Conservation (phyloP, 2,329 filamentous ascomycete genomes). For the Phialemonium atrogriseum region DNA sequence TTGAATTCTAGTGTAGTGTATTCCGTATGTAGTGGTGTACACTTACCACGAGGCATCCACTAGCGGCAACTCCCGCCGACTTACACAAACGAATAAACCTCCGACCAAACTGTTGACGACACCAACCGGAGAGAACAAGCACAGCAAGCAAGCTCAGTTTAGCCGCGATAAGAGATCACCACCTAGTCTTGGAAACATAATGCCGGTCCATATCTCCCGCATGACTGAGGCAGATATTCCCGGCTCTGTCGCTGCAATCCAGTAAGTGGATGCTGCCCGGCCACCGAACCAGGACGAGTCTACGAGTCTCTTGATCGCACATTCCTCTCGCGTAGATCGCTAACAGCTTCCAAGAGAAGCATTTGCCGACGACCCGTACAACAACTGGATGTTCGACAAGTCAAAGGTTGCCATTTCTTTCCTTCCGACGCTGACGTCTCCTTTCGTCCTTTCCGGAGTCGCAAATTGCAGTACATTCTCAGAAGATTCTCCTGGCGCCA, state of each 20-base stretch:
- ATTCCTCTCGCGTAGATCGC: background rate
- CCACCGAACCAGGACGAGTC: background rate
- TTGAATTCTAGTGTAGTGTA: no score
- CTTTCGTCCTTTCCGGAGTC: background rate
- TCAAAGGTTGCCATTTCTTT: conserved; percentile 31
- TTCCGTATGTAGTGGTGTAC: no score
- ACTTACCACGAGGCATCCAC: no score
- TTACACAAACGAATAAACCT: no score
- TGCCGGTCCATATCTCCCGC: conserved; percentile 45
- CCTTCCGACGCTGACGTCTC: background rate
- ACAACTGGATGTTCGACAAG: conserved; percentile 55
- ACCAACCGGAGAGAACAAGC: no score
- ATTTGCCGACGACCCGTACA: conserved; percentile 60
- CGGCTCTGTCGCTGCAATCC: conserved; percentile 55
- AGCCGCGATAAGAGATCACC: no score
- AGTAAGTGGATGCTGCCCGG: conserved; percentile 24
- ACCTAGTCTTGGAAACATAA: no score
- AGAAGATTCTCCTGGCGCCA: no score
- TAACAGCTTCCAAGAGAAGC: conserved; percentile 29
- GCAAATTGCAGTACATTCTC: no score
- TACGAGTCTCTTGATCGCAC: background rate
- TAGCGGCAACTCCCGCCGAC: no score
- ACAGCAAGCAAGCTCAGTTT: no score
- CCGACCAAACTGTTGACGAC: no score
- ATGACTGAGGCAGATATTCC: conserved; percentile 53